Evolutionary conservation across 2,329 filamentous ascomycete genomes (phyloP).

Genomic region (Penicillium sp.): DNA sequence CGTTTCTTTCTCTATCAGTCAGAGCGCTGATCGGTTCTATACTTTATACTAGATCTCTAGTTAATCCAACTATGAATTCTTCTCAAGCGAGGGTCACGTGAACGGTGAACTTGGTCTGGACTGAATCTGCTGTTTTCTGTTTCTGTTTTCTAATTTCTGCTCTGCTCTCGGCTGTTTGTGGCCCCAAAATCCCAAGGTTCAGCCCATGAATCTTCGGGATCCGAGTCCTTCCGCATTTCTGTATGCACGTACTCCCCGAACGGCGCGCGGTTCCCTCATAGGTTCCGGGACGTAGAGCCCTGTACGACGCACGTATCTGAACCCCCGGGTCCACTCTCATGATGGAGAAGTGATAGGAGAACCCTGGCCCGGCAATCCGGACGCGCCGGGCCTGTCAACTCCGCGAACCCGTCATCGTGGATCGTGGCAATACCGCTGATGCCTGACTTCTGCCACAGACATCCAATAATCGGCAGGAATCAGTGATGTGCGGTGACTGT

Average conservation of each 20-base stretch:
- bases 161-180: neutral
- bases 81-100: neutral
- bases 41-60: neutral
- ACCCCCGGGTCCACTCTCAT: slow-evolving; percentile 10
- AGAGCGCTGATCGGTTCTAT: neutral
- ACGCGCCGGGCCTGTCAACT: slow-evolving; percentile 12
- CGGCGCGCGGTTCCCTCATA: slow-evolving; percentile 15
- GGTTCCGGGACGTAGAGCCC: slow-evolving; percentile 17
- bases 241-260: slow-evolving; percentile 1
- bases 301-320: slow-evolving; percentile 18
- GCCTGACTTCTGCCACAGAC: neutral
- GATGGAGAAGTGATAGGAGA: slow-evolving; percentile 8
- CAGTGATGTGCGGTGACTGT: neutral
- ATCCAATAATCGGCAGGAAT: neutral
- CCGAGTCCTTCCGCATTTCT: slow-evolving; percentile 22
- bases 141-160: neutral
- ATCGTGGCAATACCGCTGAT: slow-evolving; percentile 4
- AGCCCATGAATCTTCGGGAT: slow-evolving; percentile 9
- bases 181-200: slow-evolving; percentile 4
- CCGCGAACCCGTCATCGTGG: neutral
- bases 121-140: neutral
- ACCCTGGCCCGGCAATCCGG: slow-evolving; percentile 16
- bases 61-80: neutral
- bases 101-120: neutral
- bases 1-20: slow-evolving; percentile 14